These are phyloP conservation scores for Pseudoperonospora humuli DNA, from an alignment of 352 stramenopile species.

Conservation along the genomic window DNA sequence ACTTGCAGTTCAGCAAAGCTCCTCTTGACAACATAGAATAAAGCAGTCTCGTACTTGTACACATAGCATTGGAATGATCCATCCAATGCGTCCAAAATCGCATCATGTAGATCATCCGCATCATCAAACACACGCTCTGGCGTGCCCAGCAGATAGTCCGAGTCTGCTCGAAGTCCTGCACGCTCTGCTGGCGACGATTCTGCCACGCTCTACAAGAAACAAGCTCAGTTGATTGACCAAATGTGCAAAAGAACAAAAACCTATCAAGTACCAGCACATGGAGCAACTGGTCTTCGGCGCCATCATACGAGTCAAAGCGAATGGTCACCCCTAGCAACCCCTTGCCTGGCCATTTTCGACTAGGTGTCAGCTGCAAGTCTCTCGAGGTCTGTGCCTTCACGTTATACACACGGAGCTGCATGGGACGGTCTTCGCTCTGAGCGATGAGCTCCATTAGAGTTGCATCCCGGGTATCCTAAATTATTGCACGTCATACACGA, in stretches of 20 bases:
- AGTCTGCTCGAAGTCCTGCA: constrained; percentile 80
- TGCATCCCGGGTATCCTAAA: constrained; percentile 69
- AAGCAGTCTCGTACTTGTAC: constrained; percentile 80
- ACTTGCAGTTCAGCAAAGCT: neutral
- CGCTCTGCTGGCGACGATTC: constrained; percentile 83
- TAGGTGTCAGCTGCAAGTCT: constrained; percentile 84
- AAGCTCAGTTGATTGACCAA: neutral
- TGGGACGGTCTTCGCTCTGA: constrained; percentile 65
- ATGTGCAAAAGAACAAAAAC: neutral
- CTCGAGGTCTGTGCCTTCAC: constrained; percentile 68
- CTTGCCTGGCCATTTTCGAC: constrained; percentile 89
- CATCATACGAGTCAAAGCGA: constrained; percentile 94
- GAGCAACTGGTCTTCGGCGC: constrained; percentile 92
- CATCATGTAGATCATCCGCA: constrained; percentile 82
- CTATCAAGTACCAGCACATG: constrained; percentile 81
- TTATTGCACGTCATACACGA: constrained; percentile 4
- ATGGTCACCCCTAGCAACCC: constrained; percentile 96
- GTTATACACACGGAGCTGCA: constrained; percentile 74
- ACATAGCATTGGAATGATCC: constrained; percentile 95
- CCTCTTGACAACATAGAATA: neutral
- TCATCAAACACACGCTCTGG: constrained; percentile 82
- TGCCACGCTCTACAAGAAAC: constrained; percentile 59
- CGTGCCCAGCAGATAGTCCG: constrained; percentile 95
- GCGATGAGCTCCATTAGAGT: constrained; percentile 91
- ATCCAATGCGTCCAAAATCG: constrained; percentile 87